Percentiles rank a stretch among this genome's conserved stretches.
Evolutionary conservation across 495 filamentous ascomycete genomes (phyloP).

Genomic region (Niebla homalea): DNA sequence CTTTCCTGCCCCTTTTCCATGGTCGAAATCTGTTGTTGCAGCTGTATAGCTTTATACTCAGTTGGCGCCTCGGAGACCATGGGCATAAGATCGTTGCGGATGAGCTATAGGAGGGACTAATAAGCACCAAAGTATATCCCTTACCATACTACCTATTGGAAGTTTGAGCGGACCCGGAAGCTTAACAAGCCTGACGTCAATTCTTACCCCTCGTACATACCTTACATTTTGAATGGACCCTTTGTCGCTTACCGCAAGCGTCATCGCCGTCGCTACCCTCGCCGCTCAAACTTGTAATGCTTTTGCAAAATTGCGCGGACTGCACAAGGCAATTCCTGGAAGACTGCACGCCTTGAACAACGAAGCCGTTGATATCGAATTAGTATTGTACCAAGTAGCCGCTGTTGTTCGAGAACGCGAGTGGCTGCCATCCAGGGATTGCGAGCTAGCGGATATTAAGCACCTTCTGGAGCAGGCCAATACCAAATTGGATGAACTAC

Average conservation of each 20-base stretch:
- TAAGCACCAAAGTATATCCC: no score
- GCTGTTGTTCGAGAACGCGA: conserved; percentile 2
- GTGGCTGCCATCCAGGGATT: neutral
- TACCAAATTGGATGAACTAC: conserved; percentile 13
- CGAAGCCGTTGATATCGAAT: conserved; percentile 16
- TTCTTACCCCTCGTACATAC: no score
- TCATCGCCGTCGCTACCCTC: conserved; percentile 11
- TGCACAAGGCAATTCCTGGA: conserved; percentile 15
- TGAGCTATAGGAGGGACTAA: no score
- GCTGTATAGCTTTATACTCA: no score
- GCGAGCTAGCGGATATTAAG: conserved; percentile 1
- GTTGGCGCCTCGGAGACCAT: no score
- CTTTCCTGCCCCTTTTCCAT: no score
- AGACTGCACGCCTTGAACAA: conserved; percentile 19
- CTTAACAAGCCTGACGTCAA: no score
- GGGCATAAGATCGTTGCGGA: no score
- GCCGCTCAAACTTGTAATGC: neutral
- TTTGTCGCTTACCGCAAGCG: conserved; percentile 1
- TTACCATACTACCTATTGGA: no score
- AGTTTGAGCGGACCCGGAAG: no score
- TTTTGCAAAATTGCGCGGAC: conserved; percentile 12
- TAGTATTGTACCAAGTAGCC: conserved; percentile 14
- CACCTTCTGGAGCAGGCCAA: conserved; percentile 15
- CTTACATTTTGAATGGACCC: conserved; percentile 4
- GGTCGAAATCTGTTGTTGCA: no score